These are phyloP conservation scores for Annulohypoxylon truncatum DNA, from an alignment of 2,329 filamentous ascomycete genomes.

Conservation along the genomic window DNA sequence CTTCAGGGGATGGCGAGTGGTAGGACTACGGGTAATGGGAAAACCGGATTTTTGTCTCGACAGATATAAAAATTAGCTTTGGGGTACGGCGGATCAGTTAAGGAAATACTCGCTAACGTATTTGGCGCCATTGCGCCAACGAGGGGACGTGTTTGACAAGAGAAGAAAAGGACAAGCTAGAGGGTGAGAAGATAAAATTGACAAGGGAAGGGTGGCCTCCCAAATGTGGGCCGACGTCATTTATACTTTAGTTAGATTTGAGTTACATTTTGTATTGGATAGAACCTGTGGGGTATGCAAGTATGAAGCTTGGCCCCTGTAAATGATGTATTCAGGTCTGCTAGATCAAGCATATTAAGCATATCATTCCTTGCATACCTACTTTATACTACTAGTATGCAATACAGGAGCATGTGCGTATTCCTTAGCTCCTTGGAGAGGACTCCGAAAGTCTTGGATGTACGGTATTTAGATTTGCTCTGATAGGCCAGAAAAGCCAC, in stretches of 20 bases:
- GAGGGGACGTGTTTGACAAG: slow-evolving; percentile 8
- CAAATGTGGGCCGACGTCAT: slow-evolving; percentile 26
- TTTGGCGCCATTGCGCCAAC: not conserved
- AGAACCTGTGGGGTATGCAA: slow-evolving; percentile 16
- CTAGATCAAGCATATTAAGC: not conserved
- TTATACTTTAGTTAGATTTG: not conserved
- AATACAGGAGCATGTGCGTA: not conserved
- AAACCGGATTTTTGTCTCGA: slow-evolving; percentile 17
- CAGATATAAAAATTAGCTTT: slow-evolving; percentile 12
- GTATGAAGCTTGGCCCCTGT: not conserved
- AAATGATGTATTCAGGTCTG: not conserved
- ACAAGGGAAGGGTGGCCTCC: slow-evolving; percentile 24
- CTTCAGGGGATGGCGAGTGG: slow-evolving; percentile 1
- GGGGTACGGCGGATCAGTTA: slow-evolving; percentile 14
- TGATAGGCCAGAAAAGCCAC: slow-evolving; percentile 1
- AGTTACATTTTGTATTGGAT: not conserved
- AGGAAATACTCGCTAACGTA: slow-evolving; percentile 5
- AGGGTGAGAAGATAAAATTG: not conserved
- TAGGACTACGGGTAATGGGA: slow-evolving; percentile 5
- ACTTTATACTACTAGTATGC: slow-evolving; percentile 1
- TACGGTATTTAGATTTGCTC: not conserved
- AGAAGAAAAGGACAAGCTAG: not conserved
- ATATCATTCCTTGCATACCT: slow-evolving; percentile 2
- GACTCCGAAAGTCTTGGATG: not conserved
- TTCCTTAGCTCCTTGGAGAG: not conserved